A percentile compares a stretch with the other conserved stretches of the same genome.
phyloP scores from a whole-genome alignment of 1,284 basidiomycete genomes.

The Microbotryum saponariae region DNA sequence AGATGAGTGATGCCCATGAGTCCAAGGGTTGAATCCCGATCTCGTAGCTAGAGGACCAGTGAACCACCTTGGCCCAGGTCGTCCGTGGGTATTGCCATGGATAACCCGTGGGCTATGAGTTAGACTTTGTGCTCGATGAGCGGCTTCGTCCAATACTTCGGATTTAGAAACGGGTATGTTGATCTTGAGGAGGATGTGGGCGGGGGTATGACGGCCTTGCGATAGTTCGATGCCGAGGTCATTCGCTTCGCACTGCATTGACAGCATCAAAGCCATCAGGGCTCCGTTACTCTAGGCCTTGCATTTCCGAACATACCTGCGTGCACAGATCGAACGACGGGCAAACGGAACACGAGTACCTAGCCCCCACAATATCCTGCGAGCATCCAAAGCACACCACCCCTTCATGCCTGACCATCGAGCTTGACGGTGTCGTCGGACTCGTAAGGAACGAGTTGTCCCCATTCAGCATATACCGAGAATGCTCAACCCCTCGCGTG shows the following conservation, averaged over 20 bases:
- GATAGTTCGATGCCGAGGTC: slow-evolving; percentile 1
- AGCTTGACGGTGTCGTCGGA: too few species aligned
- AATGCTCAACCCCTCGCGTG: too few species aligned
- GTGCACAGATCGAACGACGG: slow-evolving; percentile 5
- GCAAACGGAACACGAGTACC: slow-evolving; percentile 5
- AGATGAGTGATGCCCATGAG: too few species aligned
- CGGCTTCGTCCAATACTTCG: neutral
- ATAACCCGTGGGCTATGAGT: neutral
- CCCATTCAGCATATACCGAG: too few species aligned
- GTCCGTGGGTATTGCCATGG: neutral
- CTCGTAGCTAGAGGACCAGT: neutral
- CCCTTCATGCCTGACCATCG: neutral
- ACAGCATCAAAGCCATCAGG: neutral
- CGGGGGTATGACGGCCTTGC: slow-evolving; percentile 1
- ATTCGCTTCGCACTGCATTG: slow-evolving; percentile 4
- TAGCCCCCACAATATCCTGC: slow-evolving; percentile 1
- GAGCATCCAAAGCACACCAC: slow-evolving; percentile 5
- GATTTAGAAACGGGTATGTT: neutral
- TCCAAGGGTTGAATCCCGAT: neutral
- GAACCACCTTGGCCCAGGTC: neutral
- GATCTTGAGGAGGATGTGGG: slow-evolving; percentile 24
- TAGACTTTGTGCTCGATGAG: neutral
- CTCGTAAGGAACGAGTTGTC: too few species aligned
- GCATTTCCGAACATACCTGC: slow-evolving; percentile 1
- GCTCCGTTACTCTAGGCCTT: neutral